Evolutionary conservation across 352 stramenopile species (phyloP).

Genomic region (Elongisporangium anandrum): DNA sequence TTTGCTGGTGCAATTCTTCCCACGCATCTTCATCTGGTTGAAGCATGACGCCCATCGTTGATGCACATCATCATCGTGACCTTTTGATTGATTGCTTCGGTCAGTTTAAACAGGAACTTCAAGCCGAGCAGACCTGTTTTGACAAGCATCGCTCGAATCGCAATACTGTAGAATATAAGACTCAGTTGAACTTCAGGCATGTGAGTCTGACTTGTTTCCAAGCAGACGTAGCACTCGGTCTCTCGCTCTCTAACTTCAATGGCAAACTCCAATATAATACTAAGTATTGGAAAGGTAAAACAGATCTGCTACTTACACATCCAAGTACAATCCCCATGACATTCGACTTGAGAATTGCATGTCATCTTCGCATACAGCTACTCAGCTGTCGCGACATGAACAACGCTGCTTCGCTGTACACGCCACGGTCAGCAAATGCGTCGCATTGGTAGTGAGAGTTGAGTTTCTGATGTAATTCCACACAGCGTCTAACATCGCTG

Average conservation of each 20-base stretch:
- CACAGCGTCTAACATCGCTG: neutral
- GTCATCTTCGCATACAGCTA: no score
- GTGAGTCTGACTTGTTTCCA: neutral
- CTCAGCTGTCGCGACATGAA: conserved; percentile 69
- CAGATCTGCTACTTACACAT: no score
- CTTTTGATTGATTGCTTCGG: neutral
- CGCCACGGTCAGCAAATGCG: conserved; percentile 62
- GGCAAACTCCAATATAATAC: no score
- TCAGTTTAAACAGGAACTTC: neutral
- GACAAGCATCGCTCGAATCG: neutral
- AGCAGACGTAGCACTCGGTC: neutral
- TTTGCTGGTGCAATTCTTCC: no score
- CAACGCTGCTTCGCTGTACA: conserved; percentile 59
- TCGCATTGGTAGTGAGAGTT: conserved; percentile 68
- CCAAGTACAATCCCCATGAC: no score
- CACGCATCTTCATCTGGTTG: no score
- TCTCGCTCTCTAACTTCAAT: neutral
- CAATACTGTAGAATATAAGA: neutral
- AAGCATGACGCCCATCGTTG: no score
- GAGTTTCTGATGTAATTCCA: conserved; percentile 34
- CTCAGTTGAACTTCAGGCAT: neutral
- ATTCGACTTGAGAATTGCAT: no score
- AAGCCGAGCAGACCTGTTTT: neutral
- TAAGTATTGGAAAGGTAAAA: no score
- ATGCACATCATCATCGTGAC: neutral